Conservation (phyloP, 2,329 filamentous ascomycete species). For the Sporothrix luriei region DNA sequence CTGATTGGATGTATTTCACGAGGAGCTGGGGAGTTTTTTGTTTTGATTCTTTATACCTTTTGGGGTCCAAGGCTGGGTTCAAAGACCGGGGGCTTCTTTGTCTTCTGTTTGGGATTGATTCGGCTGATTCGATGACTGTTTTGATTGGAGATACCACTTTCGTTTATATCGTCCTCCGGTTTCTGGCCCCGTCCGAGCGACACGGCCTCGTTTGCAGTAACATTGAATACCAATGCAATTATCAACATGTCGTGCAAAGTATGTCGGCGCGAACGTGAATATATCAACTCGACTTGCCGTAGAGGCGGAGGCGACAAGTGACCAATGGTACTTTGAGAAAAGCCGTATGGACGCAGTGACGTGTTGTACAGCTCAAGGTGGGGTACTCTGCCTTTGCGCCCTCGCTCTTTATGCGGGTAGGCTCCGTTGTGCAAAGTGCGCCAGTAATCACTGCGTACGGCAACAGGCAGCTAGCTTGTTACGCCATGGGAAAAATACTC, state of each 20-base stretch:
- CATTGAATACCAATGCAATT: conserved; percentile 10
- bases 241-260: background rate
- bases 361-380: conserved; percentile 18
- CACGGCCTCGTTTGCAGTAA: background rate
- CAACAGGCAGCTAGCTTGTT: conserved; percentile 29
- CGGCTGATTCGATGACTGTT: conserved; percentile 1
- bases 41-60: conserved; percentile 5
- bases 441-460: no score
- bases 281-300: background rate
- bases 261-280: background rate
- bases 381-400: background rate
- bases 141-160: conserved; percentile 32
- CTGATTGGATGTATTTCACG: background rate
- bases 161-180: conserved; percentile 15
- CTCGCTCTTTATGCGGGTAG: background rate
- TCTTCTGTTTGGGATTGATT: conserved; percentile 5
- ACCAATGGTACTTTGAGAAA: conserved; percentile 8
- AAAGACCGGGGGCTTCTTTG: conserved; percentile 8
- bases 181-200: background rate
- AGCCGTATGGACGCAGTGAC: conserved; percentile 7
- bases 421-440: conserved; percentile 13
- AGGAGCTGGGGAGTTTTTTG: conserved; percentile 18
- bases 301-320: background rate
- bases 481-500: conserved; percentile 22
- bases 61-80: conserved; percentile 7